phyloP scores from a whole-genome alignment of 441 rosid genomes.

The Syzygium syzygioides region DNA sequence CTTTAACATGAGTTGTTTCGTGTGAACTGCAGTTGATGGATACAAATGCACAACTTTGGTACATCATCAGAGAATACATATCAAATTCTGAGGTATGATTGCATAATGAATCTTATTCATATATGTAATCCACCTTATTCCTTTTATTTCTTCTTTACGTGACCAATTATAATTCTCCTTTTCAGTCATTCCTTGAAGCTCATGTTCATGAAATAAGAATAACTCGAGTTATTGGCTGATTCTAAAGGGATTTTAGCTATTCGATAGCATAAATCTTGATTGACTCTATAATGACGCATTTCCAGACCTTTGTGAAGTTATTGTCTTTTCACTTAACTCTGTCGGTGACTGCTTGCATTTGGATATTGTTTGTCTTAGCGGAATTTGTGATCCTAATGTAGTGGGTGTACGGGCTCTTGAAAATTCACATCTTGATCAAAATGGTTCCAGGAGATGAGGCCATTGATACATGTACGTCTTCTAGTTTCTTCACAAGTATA shows the following conservation, averaged over 20 bases:
- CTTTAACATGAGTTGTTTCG: conserved; percentile 14
- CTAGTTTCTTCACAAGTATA: neutral
- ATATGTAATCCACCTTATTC: neutral
- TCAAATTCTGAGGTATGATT: conserved; percentile 77
- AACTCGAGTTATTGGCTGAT: neutral
- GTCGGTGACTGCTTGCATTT: neutral
- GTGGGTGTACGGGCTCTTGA: neutral
- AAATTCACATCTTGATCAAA: neutral
- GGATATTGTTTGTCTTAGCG: neutral
- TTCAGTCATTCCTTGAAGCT: neutral
- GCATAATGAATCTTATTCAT: neutral
- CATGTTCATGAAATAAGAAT: neutral
- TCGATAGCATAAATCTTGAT: neutral
- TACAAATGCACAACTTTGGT: conserved; percentile 97
- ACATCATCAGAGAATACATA: conserved; percentile 92
- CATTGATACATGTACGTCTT: neutral
- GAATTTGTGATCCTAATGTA: neutral
- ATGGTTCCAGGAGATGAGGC: neutral
- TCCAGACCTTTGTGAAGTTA: neutral
- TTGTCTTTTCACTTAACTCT: neutral
- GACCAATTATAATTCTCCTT: neutral
- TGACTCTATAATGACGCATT: neutral
- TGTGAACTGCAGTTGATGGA: conserved; percentile 76
- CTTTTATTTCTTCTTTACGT: neutral
- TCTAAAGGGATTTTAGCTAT: neutral